Conservation (phyloP, 306 rosid genomes). For the Cicer judaicum region DNA sequence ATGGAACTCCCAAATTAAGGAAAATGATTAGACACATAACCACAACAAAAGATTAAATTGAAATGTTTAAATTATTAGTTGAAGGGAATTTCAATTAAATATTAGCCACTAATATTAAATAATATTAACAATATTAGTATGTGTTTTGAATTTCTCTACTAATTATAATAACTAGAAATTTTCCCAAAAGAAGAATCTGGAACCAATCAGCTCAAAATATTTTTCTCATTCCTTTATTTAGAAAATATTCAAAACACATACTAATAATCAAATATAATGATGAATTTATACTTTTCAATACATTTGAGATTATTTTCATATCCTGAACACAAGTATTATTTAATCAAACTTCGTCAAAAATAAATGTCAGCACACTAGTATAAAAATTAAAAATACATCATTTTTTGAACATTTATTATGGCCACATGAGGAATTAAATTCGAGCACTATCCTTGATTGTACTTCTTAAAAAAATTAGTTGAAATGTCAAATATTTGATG, state of each 20-base stretch:
- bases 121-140: too few species aligned
- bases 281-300: background rate
- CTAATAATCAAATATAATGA: background rate
- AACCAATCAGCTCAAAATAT: too few species aligned
- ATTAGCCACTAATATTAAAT: too few species aligned
- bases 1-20: background rate
- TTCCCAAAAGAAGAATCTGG: too few species aligned
- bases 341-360: background rate
- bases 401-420: slow-evolving; percentile 10
- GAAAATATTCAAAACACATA: too few species aligned
- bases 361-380: background rate
- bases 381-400: background rate
- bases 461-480: slow-evolving; percentile 31
- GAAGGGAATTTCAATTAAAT: too few species aligned
- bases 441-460: background rate
- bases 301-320: background rate
- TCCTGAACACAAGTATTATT: background rate
- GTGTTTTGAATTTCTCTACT: too few species aligned
- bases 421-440: slow-evolving; percentile 29
- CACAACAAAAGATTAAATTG: background rate
- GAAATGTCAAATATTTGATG: slow-evolving; percentile 33
- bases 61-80: background rate
- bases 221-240: too few species aligned
- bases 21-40: background rate
- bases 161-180: too few species aligned